These are phyloP conservation scores for Leishmania tarentolae DNA, from an alignment of 208 protist species.

Conservation along the genomic window DNA sequence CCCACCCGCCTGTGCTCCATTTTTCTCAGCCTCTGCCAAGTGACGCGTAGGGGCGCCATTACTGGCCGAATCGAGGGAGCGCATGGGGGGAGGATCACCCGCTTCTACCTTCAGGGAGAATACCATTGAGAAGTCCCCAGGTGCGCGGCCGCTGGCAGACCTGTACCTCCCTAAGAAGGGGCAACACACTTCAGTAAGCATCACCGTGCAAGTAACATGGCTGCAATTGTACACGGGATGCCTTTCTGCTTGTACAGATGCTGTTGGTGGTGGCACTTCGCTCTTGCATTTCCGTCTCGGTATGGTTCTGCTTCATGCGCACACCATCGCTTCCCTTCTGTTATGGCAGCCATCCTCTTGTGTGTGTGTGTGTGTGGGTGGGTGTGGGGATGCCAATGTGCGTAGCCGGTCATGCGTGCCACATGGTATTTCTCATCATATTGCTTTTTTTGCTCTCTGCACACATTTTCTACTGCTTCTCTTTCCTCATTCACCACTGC, in stretches of 20 bases:
- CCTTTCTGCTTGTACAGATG: constrained; percentile 2
- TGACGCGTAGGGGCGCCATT: neutral
- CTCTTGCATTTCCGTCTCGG: neutral
- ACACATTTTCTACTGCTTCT: neutral
- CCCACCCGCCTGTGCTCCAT: neutral
- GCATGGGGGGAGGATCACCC: neutral
- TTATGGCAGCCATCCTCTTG: neutral
- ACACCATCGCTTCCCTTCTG: neutral
- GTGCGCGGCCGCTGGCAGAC: neutral
- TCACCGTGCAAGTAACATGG: neutral
- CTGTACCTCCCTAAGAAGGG: neutral
- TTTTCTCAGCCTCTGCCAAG: neutral
- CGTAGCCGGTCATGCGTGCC: neutral
- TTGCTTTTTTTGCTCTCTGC: neutral
- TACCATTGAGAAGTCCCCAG: neutral
- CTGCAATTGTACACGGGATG: neutral
- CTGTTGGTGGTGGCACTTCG: neutral
- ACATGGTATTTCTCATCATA: neutral
- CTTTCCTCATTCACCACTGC: neutral
- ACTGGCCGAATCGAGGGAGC: neutral
- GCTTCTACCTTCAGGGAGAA: neutral
- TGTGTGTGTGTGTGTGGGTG: neutral
- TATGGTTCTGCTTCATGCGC: constrained; percentile 1
- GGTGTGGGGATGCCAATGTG: neutral
- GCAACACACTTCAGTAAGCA: neutral